A percentile compares a stretch with the other conserved stretches of the same genome.
Evolutionary conservation across 2,329 filamentous ascomycete species (phyloP).

Genomic region (Fusarium subglutinans): DNA sequence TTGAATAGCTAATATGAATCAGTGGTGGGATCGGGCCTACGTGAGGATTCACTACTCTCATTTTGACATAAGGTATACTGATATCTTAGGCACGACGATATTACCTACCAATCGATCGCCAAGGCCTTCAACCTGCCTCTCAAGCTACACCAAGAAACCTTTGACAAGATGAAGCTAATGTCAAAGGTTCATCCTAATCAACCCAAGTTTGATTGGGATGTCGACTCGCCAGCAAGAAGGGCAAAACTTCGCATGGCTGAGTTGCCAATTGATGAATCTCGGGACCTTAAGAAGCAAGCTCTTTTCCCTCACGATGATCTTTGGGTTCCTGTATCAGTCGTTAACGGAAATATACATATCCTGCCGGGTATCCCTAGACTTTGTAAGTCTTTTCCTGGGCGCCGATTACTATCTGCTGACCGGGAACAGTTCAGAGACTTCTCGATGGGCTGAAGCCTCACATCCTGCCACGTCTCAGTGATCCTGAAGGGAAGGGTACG

Average conservation of each 20-base stretch:
- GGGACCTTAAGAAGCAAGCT: conserved; percentile 74
- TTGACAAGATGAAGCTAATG: conserved; percentile 83
- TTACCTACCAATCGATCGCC: conserved; percentile 94
- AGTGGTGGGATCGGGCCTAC: conserved; percentile 95
- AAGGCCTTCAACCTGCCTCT: conserved; percentile 85
- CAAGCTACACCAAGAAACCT: conserved; percentile 79
- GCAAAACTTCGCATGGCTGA: conserved; percentile 93
- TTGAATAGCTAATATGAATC: conserved; percentile 11
- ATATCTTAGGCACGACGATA: conserved; percentile 84
- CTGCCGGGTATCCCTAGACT: conserved; percentile 88
- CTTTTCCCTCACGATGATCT: conserved; percentile 82
- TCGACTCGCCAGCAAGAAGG: conserved; percentile 77
- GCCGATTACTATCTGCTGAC: conserved; percentile 10
- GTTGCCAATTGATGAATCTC: conserved; percentile 77
- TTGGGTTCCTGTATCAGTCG: conserved; percentile 90
- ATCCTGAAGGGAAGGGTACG: conserved; percentile 84
- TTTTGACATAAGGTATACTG: conserved; percentile 11
- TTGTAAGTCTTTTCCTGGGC: conserved; percentile 58
- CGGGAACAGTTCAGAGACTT: conserved; percentile 70
- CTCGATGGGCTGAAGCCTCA: conserved; percentile 79
- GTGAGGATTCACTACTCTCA: conserved; percentile 54
- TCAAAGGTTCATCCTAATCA: conserved; percentile 78
- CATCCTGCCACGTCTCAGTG: conserved; percentile 74
- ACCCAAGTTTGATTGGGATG: conserved; percentile 84
- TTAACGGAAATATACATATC: conserved; percentile 94